Evolutionary conservation across 2,329 filamentous ascomycete genomes (phyloP), one percentile per base, ranked within the genome.

Genomic region (Aspergillus costaricaensis): DNA sequence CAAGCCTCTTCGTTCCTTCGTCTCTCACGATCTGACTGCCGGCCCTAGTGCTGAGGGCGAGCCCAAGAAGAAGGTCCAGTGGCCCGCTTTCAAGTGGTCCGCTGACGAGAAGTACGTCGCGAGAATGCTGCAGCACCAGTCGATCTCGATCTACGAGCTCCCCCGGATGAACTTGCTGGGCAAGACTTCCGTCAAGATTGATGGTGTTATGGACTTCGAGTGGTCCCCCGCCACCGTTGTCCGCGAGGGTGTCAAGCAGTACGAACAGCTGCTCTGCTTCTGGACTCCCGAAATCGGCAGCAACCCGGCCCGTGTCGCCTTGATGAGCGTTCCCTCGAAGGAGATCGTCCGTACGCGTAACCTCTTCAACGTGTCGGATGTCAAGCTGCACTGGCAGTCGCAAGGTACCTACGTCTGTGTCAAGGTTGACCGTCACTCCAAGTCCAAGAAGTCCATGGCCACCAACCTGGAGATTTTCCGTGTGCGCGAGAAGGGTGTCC

Each of bases 1-100:
- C 70, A 91, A 94, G 76, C 92, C 94, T 59, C 85, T 99, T 54
- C 91, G 95, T 65, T 98, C 95, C 0, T 99, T 99, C 74, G 88
- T 91, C 65, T 96, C 94, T 68, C 85, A 96, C 65, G 95, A 99
- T 68, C 80, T 91, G 48, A 64, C 75, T 23, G 71, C 74, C 48
- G 71, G 74, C 14, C 87, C 91, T 30, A 79, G 78, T 56, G 86
- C 77, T 53, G 88, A 88, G 58, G 83, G 82, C 39, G 86, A 86
- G 62, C 85, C 86, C 66, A 96, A 96, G 84, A 91, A 92, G 78
- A 97, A 97, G 85, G 88, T 96, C 70, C 91, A 95, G 74, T 99
- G 95, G 95, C 95, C 95, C 23, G 93, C 94, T 2, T 99, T 99
- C 87, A 99, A 99, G 82, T 99, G 95, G 95, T 98, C 95, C 30